Conservation (phyloP, 495 filamentous ascomycete genomes). For the Aspergillus steynii region DNA sequence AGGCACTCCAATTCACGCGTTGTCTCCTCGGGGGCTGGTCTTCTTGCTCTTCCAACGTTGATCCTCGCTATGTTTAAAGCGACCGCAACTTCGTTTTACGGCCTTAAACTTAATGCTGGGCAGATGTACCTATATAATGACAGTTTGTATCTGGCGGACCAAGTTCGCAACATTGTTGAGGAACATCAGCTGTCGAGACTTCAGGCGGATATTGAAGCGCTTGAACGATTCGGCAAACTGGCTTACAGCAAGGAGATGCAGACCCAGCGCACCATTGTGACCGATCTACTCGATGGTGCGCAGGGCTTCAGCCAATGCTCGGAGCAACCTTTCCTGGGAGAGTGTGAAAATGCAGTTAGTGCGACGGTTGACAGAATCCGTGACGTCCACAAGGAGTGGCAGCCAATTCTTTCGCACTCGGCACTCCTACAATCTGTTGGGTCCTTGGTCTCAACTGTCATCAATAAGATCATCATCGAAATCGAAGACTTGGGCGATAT, state of each 20-base stretch:
- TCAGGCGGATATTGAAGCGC: conserved; percentile 66
- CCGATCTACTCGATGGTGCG: conserved; percentile 79
- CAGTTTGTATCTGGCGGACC: conserved; percentile 71
- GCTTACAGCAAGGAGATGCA: conserved; percentile 87
- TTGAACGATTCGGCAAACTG: conserved; percentile 78
- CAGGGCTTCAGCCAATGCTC: conserved; percentile 66
- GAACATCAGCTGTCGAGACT: conserved; percentile 56
- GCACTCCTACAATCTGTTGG: conserved; percentile 84
- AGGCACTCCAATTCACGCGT: conserved; percentile 55
- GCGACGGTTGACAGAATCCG: conserved; percentile 67
- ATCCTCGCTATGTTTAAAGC: conserved; percentile 90
- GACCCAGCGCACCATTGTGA: conserved; percentile 76
- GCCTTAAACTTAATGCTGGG: conserved; percentile 58
- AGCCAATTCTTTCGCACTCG: conserved; percentile 74
- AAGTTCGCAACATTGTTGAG: conserved; percentile 59
- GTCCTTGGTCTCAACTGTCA: conserved; percentile 74
- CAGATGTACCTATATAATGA: conserved; percentile 97
- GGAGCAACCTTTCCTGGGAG: conserved; percentile 58
- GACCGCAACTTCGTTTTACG: conserved; percentile 78
- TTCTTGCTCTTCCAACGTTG: conserved; percentile 80
- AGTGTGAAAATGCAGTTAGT: conserved; percentile 70
- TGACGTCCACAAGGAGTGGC: conserved; percentile 72
- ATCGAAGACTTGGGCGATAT: conserved; percentile 86
- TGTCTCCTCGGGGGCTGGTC: conserved; percentile 67
- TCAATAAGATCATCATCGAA: conserved; percentile 79